A percentile compares a stretch with the other conserved stretches of the same genome.
These are phyloP conservation scores for Rhodosorus marinus DNA, from an alignment of 23 red algal genomes.

Conservation along the genomic window DNA sequence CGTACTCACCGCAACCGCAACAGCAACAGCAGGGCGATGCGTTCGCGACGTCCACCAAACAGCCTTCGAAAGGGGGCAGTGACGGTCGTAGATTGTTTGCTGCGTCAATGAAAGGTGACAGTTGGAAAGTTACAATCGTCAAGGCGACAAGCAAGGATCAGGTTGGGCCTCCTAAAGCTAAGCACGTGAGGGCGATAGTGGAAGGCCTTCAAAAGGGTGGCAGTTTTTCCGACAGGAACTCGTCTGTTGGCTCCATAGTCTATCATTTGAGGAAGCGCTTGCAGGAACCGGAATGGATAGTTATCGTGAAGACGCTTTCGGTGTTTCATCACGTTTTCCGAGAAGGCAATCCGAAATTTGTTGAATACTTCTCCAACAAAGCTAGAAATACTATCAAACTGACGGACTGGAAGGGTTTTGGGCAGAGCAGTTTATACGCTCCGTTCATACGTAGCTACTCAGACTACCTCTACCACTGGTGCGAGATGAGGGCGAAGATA, in stretches of 20 bases:
- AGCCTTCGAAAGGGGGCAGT: too few species aligned
- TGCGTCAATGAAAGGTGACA: constrained; percentile 65
- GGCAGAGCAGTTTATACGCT: constrained; percentile 26
- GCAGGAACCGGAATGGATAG: constrained; percentile 51
- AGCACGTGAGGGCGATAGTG: constrained; percentile 86
- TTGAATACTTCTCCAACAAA: constrained; percentile 31
- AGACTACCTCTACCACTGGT: constrained; percentile 76
- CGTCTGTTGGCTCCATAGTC: constrained; percentile 57
- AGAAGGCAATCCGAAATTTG: constrained; percentile 71
- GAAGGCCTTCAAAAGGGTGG: constrained; percentile 74
- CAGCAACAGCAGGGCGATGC: too few species aligned
- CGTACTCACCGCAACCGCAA: too few species aligned
- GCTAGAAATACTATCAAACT: constrained; percentile 48
- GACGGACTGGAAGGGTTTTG: constrained; percentile 34
- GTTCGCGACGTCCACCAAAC: too few species aligned
- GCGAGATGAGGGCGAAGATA: constrained; percentile 54
- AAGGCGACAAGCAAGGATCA: constrained; percentile 90
- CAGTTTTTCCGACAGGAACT: constrained; percentile 62
- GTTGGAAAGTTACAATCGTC: constrained; percentile 78
- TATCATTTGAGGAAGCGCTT: constrained; percentile 90
- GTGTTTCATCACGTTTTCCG: constrained; percentile 95
- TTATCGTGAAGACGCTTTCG: constrained; percentile 59
- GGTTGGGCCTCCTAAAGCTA: constrained; percentile 51
- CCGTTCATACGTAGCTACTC: constrained; percentile 65
- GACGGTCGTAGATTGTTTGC: too few species aligned